Percentiles rank a stretch among this genome's conserved stretches.
Conservation (phyloP, 805 yeast species). For the Saturnispora zaruensis region DNA sequence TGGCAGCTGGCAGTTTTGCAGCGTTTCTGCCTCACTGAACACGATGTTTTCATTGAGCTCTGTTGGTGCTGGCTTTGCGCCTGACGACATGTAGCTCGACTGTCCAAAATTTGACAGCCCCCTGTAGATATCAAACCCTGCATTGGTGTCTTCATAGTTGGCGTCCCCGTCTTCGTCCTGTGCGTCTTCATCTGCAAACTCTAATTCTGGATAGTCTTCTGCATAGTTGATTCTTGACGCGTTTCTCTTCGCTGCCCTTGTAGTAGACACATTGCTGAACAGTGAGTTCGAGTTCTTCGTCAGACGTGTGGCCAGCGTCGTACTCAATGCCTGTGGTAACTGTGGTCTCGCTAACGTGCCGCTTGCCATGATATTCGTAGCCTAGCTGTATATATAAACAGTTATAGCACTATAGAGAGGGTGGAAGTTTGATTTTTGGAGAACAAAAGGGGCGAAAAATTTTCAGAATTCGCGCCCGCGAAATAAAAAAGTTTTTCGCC, state of each 20-base stretch:
- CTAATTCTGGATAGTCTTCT: constrained; percentile 59
- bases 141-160: constrained; percentile 56
- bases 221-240: constrained; percentile 71
- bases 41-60: constrained; percentile 27
- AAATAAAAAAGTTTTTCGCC: background rate
- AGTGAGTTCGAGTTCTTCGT: constrained; percentile 68
- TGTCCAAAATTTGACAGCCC: constrained; percentile 17
- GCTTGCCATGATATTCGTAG: background rate
- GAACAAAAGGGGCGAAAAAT: background rate
- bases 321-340: constrained; percentile 71
- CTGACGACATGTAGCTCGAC: constrained; percentile 24
- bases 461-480: background rate
- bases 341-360: constrained; percentile 20
- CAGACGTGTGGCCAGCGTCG: constrained; percentile 65
- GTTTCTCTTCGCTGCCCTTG: constrained; percentile 66
- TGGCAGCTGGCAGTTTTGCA: constrained; percentile 29
- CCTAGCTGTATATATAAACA: background rate
- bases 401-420: no score
- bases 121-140: constrained; percentile 27
- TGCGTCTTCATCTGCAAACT: constrained; percentile 44
- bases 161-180: constrained; percentile 58
- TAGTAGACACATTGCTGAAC: constrained; percentile 62
- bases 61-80: constrained; percentile 32
- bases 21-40: constrained; percentile 28
- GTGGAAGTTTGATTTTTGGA: no score